Conservation (phyloP, 2,329 filamentous ascomycete species). For the Monosporascus sp. region DNA sequence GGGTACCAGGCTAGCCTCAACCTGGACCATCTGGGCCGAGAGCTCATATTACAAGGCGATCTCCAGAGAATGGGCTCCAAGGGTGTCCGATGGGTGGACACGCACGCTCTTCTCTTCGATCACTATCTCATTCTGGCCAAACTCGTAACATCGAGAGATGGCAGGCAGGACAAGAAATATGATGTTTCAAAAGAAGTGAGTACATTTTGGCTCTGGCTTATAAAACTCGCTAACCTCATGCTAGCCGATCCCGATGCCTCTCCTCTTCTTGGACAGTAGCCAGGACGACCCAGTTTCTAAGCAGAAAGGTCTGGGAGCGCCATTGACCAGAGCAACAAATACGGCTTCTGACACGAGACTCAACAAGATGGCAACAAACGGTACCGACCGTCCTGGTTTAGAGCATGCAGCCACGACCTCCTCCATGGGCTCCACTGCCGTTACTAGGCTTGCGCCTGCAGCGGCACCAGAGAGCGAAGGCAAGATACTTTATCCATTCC, state of each 20-base stretch:
- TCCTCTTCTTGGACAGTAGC: constrained; percentile 85
- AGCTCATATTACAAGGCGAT: constrained; percentile 84
- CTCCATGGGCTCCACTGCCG: constrained; percentile 51
- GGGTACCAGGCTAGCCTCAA: constrained; percentile 88
- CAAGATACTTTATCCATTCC: constrained; percentile 88
- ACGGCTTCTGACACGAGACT: constrained; percentile 54
- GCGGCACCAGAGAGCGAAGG: constrained; percentile 66
- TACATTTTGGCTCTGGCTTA: constrained; percentile 1
- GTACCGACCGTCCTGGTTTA: constrained; percentile 51
- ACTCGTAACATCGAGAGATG: constrained; percentile 62
- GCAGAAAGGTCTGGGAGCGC: constrained; percentile 66
- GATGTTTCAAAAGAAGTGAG: constrained; percentile 86
- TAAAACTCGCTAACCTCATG: constrained; percentile 19
- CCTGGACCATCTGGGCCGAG: constrained; percentile 86
- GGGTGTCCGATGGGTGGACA: constrained; percentile 89
- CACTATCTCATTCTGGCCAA: constrained; percentile 95
- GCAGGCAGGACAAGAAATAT: constrained; percentile 73
- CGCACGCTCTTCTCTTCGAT: constrained; percentile 89
- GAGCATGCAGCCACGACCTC: constrained; percentile 64
- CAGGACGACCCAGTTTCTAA: constrained; percentile 89
- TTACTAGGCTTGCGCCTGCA: constrained; percentile 36
- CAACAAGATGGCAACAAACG: constrained; percentile 49
- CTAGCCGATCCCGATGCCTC: constrained; percentile 88
- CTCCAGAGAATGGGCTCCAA: constrained; percentile 83
- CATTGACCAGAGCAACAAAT: constrained; percentile 55